phyloP scores from a whole-genome alignment of 345 rosid species.

The Odontarrhena argentea region DNA sequence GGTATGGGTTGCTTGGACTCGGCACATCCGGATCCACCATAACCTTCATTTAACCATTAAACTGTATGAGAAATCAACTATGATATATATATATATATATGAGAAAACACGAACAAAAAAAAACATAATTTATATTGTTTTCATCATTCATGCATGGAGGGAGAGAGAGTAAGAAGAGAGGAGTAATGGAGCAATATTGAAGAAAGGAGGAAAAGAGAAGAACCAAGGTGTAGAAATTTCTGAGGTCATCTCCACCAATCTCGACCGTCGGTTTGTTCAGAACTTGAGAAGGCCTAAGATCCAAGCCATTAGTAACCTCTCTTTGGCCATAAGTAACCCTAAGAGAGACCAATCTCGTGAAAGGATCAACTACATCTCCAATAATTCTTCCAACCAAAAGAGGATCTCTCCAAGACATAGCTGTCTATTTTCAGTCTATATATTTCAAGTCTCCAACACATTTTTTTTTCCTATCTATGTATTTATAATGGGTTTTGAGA shows the following conservation, averaged over 20 bases:
- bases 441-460: no score
- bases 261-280: constrained; percentile 43
- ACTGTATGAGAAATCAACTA: neutral
- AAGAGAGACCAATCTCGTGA: constrained; percentile 35
- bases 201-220: neutral
- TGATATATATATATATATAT: constrained; percentile 4
- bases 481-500: no score
- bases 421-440: no score
- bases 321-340: constrained; percentile 42
- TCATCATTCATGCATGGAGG: no score
- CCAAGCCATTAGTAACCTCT: constrained; percentile 43
- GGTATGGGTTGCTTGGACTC: constrained; percentile 29
- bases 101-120: neutral
- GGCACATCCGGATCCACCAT: constrained; percentile 40
- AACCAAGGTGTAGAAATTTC: constrained; percentile 45
- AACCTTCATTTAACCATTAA: neutral
- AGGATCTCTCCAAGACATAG: constrained; percentile 36
- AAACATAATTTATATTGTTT: neutral
- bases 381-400: constrained; percentile 40
- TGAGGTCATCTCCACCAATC: constrained; percentile 47
- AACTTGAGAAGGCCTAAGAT: constrained; percentile 44
- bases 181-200: neutral
- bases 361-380: constrained; percentile 36
- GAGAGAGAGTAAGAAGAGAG: no score
- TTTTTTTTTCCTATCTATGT: no score